A percentile compares a stretch with the other conserved stretches of the same genome.
These are phyloP conservation scores for Pinus albicaulis DNA, from an alignment of 75 land plant species.

Conservation along the genomic window DNA sequence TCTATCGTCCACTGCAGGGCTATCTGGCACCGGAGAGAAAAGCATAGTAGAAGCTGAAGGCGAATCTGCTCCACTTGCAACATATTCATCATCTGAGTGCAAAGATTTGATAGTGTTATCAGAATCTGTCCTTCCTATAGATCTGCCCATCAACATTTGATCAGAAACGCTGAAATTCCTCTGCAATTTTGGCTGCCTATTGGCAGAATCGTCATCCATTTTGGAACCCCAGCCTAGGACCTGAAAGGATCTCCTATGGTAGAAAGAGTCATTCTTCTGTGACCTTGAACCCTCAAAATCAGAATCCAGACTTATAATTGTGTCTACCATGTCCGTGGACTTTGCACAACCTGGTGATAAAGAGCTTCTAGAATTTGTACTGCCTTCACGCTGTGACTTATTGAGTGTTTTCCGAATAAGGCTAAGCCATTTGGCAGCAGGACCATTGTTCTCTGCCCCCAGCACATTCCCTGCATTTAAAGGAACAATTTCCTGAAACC, in stretches of 20 bases:
- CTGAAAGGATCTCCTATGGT: conserved; percentile 62
- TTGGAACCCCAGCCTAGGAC: conserved; percentile 41
- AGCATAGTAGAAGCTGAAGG: conserved; percentile 43
- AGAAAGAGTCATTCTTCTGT: conserved; percentile 36
- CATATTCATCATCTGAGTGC: conserved; percentile 68
- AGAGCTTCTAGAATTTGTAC: conserved; percentile 18
- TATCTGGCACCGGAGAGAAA: conserved; percentile 42
- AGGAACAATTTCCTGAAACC: conserved; percentile 97
- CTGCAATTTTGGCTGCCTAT: conserved; percentile 52
- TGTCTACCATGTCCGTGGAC: conserved; percentile 28
- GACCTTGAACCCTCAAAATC: conserved; percentile 63
- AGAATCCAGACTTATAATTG: conserved; percentile 47
- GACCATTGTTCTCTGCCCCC: conserved; percentile 89
- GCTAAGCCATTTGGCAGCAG: conserved; percentile 79
- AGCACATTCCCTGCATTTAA: conserved; percentile 92
- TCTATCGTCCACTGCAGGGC: conserved; percentile 34
- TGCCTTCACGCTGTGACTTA: conserved; percentile 39
- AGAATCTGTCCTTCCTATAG: conserved; percentile 48
- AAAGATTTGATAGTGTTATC: conserved; percentile 26
- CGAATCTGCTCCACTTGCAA: conserved; percentile 27
- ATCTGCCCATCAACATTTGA: conserved; percentile 46
- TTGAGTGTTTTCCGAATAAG: conserved; percentile 81
- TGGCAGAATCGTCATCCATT: conserved; percentile 41
- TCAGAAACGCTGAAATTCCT: conserved; percentile 70
- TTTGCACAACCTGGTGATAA: conserved; percentile 8